phyloP scores from a whole-genome alignment of 1,139 yeast genomes.

The Candida tropicalis region DNA sequence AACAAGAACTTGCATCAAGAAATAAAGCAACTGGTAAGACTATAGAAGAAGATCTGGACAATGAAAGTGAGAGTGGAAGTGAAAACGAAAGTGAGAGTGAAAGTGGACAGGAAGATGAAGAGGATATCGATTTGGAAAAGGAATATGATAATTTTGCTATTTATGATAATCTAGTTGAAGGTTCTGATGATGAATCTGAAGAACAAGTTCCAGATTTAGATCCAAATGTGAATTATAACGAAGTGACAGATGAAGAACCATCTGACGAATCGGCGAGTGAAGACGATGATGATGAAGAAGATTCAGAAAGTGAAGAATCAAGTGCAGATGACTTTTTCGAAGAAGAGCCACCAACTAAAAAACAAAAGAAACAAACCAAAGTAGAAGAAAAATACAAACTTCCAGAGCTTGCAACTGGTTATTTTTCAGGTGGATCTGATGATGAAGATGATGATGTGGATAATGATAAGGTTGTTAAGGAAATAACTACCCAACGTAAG shows the following conservation, averaged over 20 bases:
- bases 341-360: slow-evolving; percentile 17
- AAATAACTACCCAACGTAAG: slow-evolving; percentile 58
- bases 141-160: slow-evolving; percentile 38
- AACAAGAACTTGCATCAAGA: slow-evolving; percentile 40
- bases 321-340: slow-evolving; percentile 44
- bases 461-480: slow-evolving; percentile 61
- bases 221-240: slow-evolving; percentile 55
- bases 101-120: slow-evolving; percentile 18
- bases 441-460: slow-evolving; percentile 57
- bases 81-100: slow-evolving; percentile 21
- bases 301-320: slow-evolving; percentile 19
- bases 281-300: slow-evolving; percentile 20
- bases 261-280: slow-evolving; percentile 31
- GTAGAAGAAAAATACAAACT: slow-evolving; percentile 34
- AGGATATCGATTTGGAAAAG: slow-evolving; percentile 20
- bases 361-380: slow-evolving; percentile 20
- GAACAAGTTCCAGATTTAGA: slow-evolving; percentile 33
- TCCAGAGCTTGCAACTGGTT: slow-evolving; percentile 78
- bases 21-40: slow-evolving; percentile 29
- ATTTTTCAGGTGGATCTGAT: slow-evolving; percentile 76
- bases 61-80: slow-evolving; percentile 21
- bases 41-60: slow-evolving; percentile 19
- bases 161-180: slow-evolving; percentile 57
- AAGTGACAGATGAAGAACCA: slow-evolving; percentile 65
- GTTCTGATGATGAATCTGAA: slow-evolving; percentile 55